Evolutionary conservation across 768 basidiomycete genomes (phyloP).

Genomic region (Mycena vitilis): DNA sequence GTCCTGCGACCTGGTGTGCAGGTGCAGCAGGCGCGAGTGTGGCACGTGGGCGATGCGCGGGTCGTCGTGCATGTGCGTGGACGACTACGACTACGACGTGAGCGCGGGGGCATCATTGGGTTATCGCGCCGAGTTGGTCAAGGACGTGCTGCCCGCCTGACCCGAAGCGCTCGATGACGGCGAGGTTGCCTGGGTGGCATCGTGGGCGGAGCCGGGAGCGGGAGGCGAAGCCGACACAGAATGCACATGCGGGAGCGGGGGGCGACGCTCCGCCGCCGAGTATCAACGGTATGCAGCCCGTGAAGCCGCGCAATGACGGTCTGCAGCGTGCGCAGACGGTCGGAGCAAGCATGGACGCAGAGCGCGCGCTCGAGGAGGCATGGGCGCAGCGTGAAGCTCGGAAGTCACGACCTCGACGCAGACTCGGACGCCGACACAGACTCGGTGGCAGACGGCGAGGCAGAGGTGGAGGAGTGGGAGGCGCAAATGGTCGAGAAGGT

Average conservation of each 20-base stretch:
- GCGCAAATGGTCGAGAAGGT: constrained; percentile 1
- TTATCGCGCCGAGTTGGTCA: constrained; percentile 72
- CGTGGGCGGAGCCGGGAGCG: constrained; percentile 3
- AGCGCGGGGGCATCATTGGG: constrained; percentile 22
- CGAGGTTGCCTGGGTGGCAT: constrained; percentile 11
- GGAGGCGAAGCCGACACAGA: too few species aligned
- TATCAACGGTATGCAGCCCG: too few species aligned
- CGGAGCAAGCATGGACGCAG: too few species aligned
- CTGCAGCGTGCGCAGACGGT: too few species aligned
- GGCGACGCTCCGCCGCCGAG: too few species aligned
- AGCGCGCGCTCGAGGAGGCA: too few species aligned
- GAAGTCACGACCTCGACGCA: constrained; percentile 6
- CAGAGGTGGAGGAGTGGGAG: constrained; percentile 1
- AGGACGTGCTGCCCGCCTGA: constrained; percentile 66
- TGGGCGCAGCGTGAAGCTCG: constrained; percentile 10
- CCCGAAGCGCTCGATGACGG: background rate
- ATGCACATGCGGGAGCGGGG: too few species aligned
- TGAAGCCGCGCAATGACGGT: too few species aligned
- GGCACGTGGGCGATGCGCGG: too few species aligned
- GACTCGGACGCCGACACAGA: too few species aligned
- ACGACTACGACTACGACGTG: background rate
- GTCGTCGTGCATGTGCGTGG: too few species aligned
- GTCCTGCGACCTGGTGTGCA: constrained; percentile 53
- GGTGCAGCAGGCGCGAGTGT: constrained; percentile 34
- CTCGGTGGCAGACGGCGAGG: background rate